Conservation (phyloP, 768 basidiomycete species). For the Holtermannia corniformis region DNA sequence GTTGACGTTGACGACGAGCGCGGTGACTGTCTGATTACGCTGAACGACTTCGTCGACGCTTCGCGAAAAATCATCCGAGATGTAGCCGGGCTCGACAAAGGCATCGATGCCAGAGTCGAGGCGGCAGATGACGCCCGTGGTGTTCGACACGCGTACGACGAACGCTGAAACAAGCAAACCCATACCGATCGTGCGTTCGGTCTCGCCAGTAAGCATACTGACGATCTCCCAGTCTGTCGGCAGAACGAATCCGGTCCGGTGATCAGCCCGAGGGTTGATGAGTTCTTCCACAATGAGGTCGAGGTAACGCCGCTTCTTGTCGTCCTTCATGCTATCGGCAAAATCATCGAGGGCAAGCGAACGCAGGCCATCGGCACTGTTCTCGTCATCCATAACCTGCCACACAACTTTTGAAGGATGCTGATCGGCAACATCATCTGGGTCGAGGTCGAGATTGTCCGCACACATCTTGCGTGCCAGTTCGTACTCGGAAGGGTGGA, state of each 20-base stretch:
- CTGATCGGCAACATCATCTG: constrained; percentile 86
- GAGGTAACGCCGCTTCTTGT: constrained; percentile 75
- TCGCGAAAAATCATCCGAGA: constrained; percentile 43
- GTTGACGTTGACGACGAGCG: constrained; percentile 62
- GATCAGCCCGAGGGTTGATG: constrained; percentile 67
- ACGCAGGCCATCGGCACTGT: constrained; percentile 68
- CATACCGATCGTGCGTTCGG: constrained; percentile 59
- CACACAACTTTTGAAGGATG: constrained; percentile 85
- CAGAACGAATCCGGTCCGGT: constrained; percentile 54
- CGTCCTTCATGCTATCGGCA: constrained; percentile 79
- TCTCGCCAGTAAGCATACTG: constrained; percentile 94
- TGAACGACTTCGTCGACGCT: constrained; percentile 49
- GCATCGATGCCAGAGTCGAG: constrained; percentile 95
- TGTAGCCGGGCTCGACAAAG: constrained; percentile 53
- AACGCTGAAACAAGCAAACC: constrained; percentile 62
- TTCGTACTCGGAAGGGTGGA: constrained; percentile 96
- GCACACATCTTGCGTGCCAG: constrained; percentile 97
- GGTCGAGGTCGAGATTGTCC: constrained; percentile 92
- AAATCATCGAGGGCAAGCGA: constrained; percentile 95
- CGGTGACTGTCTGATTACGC: constrained; percentile 71
- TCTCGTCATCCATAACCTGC: constrained; percentile 70
- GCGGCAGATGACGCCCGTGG: constrained; percentile 57
- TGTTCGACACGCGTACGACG: constrained; percentile 50
- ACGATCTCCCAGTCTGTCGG: constrained; percentile 71
- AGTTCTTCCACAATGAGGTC: constrained; percentile 82